Evolutionary conservation across 2,329 filamentous ascomycete genomes (phyloP).

Genomic region (Arthroderma uncinatum): DNA sequence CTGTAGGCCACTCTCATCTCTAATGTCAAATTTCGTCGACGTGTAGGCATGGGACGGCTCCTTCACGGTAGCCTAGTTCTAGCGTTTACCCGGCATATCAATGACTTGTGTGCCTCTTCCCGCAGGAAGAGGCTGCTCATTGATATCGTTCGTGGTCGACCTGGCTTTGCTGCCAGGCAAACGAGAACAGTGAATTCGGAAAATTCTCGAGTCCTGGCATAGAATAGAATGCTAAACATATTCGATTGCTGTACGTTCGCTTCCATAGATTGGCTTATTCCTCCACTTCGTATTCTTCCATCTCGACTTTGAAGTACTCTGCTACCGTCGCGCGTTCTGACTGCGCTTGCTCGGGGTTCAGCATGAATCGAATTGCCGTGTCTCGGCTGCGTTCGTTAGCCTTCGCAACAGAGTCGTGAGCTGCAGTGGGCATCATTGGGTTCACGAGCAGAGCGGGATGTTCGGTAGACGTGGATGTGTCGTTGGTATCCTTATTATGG

Average conservation of each 20-base stretch:
- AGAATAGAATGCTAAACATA: neutral
- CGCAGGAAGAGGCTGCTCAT: neutral
- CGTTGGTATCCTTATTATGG: slow-evolving; percentile 11
- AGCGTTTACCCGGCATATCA: neutral
- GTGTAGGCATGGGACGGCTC: neutral
- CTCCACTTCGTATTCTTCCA: slow-evolving; percentile 51
- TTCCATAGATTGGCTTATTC: slow-evolving; percentile 17
- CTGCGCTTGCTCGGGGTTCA: slow-evolving; percentile 64
- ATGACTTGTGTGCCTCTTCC: neutral
- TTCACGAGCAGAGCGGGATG: slow-evolving; percentile 18
- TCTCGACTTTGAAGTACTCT: slow-evolving; percentile 61
- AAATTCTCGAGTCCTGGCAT: neutral
- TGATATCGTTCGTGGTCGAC: neutral
- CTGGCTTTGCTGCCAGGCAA: neutral
- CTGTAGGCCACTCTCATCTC: neutral
- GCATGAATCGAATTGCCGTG: slow-evolving; percentile 78
- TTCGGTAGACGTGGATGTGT: slow-evolving; percentile 20
- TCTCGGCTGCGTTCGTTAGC: slow-evolving; percentile 43
- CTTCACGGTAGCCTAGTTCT: neutral
- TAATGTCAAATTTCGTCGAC: neutral
- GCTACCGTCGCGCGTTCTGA: slow-evolving; percentile 58
- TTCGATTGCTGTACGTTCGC: neutral
- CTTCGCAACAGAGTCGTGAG: slow-evolving; percentile 35
- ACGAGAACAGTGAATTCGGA: neutral
- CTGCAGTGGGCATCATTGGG: slow-evolving; percentile 38